phyloP scores from a whole-genome alignment of 306 rosid species.

The Quercus ilex region DNA sequence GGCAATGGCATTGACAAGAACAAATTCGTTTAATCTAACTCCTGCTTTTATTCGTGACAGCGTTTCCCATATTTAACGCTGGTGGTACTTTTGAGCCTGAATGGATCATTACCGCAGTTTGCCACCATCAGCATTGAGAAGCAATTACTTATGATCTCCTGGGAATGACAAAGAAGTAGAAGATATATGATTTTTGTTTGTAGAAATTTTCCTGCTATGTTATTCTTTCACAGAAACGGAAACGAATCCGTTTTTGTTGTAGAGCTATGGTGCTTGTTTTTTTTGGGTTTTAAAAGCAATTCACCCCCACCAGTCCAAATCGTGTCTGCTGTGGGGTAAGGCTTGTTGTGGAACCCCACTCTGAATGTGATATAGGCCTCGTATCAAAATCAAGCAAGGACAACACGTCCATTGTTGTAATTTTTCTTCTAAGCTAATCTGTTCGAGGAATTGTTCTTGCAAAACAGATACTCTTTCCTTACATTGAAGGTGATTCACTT shows the following conservation, averaged over 20 bases:
- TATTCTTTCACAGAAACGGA: slow-evolving; percentile 39
- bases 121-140: slow-evolving; percentile 26
- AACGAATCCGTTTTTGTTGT: slow-evolving; percentile 36
- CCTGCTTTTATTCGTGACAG: slow-evolving; percentile 35
- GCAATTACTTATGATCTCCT: neutral
- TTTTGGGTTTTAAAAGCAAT: neutral
- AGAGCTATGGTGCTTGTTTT: slow-evolving; percentile 31
- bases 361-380: slow-evolving; percentile 8
- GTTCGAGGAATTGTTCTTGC: neutral
- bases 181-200: slow-evolving; percentile 27
- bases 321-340: slow-evolving; percentile 3
- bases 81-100: slow-evolving; percentile 27
- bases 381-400: slow-evolving; percentile 3
- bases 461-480: neutral
- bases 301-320: neutral
- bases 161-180: slow-evolving; percentile 30
- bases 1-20: slow-evolving; percentile 1
- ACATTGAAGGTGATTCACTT: neutral
- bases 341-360: neutral
- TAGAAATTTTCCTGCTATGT: slow-evolving; percentile 27
- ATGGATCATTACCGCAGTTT: slow-evolving; percentile 28
- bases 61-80: slow-evolving; percentile 19
- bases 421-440: neutral
- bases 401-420: neutral
- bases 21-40: slow-evolving; percentile 6